Evolutionary conservation across 1,139 yeast genomes (phyloP), one percentile per base, ranked within the genome.

Genomic region (Candida freyschussii): DNA sequence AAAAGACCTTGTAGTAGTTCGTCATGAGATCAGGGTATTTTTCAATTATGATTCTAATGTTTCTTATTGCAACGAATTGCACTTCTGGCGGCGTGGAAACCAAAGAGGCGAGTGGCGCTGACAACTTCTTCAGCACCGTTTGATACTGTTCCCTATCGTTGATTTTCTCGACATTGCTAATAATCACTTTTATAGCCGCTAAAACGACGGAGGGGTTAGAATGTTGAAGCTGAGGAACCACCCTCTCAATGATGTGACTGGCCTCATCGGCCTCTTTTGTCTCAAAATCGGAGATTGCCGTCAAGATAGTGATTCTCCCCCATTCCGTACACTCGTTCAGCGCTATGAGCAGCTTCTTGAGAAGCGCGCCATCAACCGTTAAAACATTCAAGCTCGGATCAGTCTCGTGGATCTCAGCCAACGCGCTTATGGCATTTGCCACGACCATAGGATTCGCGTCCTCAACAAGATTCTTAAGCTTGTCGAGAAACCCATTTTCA

Each of bases 281-380:
- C 4, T 72, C 60, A 56, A 81, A 91, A 30, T 82, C 89, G 8
- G 86, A 69, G 45, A 93, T 63, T 2, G 96, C 87, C 2, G 85
- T 75, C 44, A 93, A 67, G 29, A 93, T 84, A 3, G 96, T 78
- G 45, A 91, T 83, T 53, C 98, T 74, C 6, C 98, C 98, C 99
- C 99, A 93, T 62, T 93, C 99, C 1, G 97, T 89, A 61, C 97
- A 91, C 61, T 93, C 99, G 58, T 89, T 89, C 45, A 93, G 68
- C 18, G 96, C 95, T 46, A 78, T 68, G 40, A 93, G 66, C 41
- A 91, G 69, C 55, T 72, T 80, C 45, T 75, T 75, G 36, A 83
- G 67, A 31, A 29, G 72, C 55, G 12, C 32, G 49, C 59, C 62
- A 39, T 43, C 66, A 48, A 58, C 65, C 49, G 53, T 62, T 45